A percentile compares a stretch with the other conserved stretches of the same genome.
Evolutionary conservation across 2,329 filamentous ascomycete species (phyloP).

Genomic region (Aspergillus ochraceoroseus): DNA sequence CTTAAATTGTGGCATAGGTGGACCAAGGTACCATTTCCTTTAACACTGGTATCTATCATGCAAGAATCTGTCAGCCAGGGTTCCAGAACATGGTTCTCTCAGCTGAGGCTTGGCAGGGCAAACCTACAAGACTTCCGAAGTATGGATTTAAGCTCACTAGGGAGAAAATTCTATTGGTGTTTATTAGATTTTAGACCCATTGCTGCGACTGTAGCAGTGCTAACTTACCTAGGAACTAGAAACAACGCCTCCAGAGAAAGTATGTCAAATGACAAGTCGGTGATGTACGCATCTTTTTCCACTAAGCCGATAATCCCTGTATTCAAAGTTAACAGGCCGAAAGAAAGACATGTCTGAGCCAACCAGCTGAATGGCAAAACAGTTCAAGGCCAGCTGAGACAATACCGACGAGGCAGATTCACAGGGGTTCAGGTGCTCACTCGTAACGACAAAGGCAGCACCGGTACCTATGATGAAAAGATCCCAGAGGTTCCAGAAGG

Average conservation of each 20-base stretch:
- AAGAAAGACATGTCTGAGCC: background rate
- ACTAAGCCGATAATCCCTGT: constrained; percentile 63
- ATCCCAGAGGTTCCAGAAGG: constrained; percentile 75
- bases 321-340: too few species aligned
- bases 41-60: constrained; percentile 67
- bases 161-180: constrained; percentile 64
- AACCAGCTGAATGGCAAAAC: constrained; percentile 1
- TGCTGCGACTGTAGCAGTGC: background rate
- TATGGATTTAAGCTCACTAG: constrained; percentile 82
- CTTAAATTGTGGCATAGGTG: background rate
- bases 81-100: constrained; percentile 8
- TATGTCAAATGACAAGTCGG: constrained; percentile 81
- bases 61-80: constrained; percentile 19
- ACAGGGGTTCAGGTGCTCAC: too few species aligned
- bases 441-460: constrained; percentile 62
- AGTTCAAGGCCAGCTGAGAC: too few species aligned
- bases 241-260: constrained; percentile 82
- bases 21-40: constrained; percentile 70
- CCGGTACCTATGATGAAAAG: constrained; percentile 70
- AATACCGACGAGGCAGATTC: too few species aligned
- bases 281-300: constrained; percentile 57
- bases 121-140: constrained; percentile 55
- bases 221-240: constrained; percentile 65
- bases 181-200: constrained; percentile 20
- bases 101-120: constrained; percentile 18